Evolutionary conservation across 2,329 filamentous ascomycete genomes (phyloP).

Genomic region (Apiospora hydei): DNA sequence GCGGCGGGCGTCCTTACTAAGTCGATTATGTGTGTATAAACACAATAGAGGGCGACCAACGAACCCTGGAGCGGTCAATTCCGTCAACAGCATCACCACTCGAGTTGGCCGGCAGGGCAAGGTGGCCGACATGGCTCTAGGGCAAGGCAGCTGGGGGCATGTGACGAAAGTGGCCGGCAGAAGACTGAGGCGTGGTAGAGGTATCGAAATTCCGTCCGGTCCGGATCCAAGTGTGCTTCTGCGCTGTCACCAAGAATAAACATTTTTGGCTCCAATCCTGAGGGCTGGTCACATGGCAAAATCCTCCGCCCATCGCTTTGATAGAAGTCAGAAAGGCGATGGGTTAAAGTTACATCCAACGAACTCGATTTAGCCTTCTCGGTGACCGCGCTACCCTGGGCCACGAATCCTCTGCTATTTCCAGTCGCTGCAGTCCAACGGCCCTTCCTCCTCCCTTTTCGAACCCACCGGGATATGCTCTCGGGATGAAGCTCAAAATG

Average conservation of each 20-base stretch:
- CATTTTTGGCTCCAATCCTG: slow-evolving; percentile 6
- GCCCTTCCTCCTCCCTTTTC: not conserved
- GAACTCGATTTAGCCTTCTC: not conserved
- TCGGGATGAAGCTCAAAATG: not conserved
- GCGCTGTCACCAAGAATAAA: not conserved
- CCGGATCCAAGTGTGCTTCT: not conserved
- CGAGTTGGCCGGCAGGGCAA: not conserved
- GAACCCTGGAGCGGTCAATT: not conserved
- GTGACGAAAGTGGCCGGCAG: not conserved
- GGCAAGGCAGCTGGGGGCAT: not conserved
- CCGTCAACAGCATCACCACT: slow-evolving; percentile 11
- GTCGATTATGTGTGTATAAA: not conserved
- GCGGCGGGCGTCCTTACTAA: not conserved
- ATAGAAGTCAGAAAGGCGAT: not conserved
- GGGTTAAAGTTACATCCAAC: not conserved
- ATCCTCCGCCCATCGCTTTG: not conserved
- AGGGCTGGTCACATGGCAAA: not conserved
- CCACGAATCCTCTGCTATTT: not conserved
- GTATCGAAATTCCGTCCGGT: not conserved
- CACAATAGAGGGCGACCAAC: not conserved
- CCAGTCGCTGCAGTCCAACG: not conserved
- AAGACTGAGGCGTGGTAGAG: not conserved
- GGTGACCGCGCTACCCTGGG: not conserved
- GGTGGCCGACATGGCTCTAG: not conserved
- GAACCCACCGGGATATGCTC: not conserved